phyloP scores from a whole-genome alignment of 768 basidiomycete species.

The Harrya chromipes region DNA sequence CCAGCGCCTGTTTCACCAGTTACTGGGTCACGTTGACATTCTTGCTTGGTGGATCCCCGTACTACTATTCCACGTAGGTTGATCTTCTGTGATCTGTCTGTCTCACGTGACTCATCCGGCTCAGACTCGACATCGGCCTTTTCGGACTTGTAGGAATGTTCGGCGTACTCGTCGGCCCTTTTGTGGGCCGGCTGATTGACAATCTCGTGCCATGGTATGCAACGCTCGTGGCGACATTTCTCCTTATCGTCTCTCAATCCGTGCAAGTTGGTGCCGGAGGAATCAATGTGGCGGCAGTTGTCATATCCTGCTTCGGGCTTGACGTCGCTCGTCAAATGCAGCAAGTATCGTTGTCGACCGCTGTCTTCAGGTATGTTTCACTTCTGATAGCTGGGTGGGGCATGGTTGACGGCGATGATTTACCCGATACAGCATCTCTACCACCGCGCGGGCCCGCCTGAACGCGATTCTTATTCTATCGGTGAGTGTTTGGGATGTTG shows the following conservation, averaged over 20 bases:
- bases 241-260: conserved; percentile 49
- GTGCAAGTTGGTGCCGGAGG: conserved; percentile 72
- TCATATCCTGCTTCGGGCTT: conserved; percentile 67
- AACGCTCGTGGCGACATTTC: conserved; percentile 51
- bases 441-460: conserved; percentile 60
- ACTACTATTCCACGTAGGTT: conserved; percentile 66
- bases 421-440: conserved; percentile 25
- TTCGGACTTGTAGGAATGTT: conserved; percentile 74
- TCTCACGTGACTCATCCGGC: background rate
- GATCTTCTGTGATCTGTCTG: background rate
- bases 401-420: conserved; percentile 6
- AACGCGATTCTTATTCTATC: conserved; percentile 76
- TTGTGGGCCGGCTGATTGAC: conserved; percentile 69
- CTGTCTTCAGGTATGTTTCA: conserved; percentile 49
- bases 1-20: conserved; percentile 55
- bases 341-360: conserved; percentile 63
- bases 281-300: conserved; percentile 64
- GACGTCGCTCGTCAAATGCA: conserved; percentile 73
- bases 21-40: conserved; percentile 82
- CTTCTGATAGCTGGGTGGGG: conserved; percentile 1
- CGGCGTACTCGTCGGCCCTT: conserved; percentile 65
- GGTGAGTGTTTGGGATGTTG: conserved; percentile 33
- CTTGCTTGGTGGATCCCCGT: conserved; percentile 72
- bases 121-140: conserved; percentile 58
- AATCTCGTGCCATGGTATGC: conserved; percentile 75